A percentile compares a stretch with the other conserved stretches of the same genome.
Evolutionary conservation across 2,329 filamentous ascomycete species (phyloP).

Genomic region (Shiraia bambusicola): DNA sequence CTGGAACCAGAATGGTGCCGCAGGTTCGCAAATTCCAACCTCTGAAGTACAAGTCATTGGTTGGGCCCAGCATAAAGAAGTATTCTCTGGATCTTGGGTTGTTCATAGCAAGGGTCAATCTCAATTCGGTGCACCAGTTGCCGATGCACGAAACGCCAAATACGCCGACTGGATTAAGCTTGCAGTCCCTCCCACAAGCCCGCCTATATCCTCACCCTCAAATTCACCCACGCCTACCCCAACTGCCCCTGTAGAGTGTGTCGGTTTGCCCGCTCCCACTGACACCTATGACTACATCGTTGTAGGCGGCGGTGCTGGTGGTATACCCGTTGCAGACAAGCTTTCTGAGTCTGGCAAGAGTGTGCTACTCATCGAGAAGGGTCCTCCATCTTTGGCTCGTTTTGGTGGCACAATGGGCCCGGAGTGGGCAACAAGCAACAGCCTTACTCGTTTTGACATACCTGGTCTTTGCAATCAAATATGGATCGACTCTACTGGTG

Average conservation of each 20-base stretch:
- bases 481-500: constrained; percentile 63
- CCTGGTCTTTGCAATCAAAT: constrained; percentile 72
- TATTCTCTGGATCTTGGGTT: constrained; percentile 47
- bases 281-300: constrained; percentile 64
- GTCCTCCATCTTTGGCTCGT: constrained; percentile 60
- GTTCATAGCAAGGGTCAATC: constrained; percentile 58
- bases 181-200: constrained; percentile 28
- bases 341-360: constrained; percentile 65
- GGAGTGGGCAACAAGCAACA: constrained; percentile 62
- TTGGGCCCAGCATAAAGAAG: constrained; percentile 54
- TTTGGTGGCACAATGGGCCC: constrained; percentile 65
- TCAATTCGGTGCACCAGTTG: constrained; percentile 53
- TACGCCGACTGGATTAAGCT: constrained; percentile 46
- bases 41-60: constrained; percentile 51
- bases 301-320: constrained; percentile 63
- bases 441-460: constrained; percentile 70
- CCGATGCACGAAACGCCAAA: constrained; percentile 47
- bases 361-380: constrained; percentile 59
- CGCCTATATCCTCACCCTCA: constrained; percentile 25
- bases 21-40: constrained; percentile 42
- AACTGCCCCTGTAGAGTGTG: constrained; percentile 38
- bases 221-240: constrained; percentile 32
- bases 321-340: constrained; percentile 61
- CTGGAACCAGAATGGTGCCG: constrained; percentile 48
- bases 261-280: constrained; percentile 41